These are phyloP conservation scores for Leptodontidium sp. DNA, from an alignment of 2,329 filamentous ascomycete genomes.

Conservation along the genomic window DNA sequence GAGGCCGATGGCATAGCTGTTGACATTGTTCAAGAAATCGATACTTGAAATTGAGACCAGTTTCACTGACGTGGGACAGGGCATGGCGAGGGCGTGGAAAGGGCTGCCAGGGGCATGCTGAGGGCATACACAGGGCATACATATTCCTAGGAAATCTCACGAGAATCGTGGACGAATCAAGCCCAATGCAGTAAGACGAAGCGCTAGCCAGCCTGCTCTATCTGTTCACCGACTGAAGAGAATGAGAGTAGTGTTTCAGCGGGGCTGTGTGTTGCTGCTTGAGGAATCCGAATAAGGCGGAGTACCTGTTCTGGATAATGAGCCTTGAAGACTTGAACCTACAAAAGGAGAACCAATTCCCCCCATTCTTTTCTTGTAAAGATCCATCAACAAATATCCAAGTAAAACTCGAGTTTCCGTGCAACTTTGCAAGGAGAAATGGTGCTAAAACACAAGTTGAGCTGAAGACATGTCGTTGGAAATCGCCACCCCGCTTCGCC, in stretches of 20 bases:
- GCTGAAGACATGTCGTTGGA: not conserved
- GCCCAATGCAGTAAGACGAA: not conserved
- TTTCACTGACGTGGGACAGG: not conserved
- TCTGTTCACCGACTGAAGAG: not conserved
- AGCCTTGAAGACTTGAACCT: not conserved
- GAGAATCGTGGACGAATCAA: constrained; percentile 4
- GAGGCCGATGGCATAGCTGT: not conserved
- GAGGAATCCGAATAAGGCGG: constrained; percentile 1
- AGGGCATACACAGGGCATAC: constrained; percentile 2
- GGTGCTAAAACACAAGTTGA: not conserved
- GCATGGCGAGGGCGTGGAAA: constrained; percentile 13
- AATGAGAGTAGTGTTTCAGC: not conserved
- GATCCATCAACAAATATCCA: not conserved
- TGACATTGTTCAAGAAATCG: not conserved
- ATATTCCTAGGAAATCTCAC: not conserved
- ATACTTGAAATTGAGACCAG: not conserved
- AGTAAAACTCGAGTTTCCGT: not conserved
- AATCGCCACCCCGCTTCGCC: constrained; percentile 2
- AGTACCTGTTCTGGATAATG: not conserved
- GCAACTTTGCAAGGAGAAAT: not conserved
- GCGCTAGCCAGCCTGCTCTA: not conserved
- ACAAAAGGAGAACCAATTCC: not conserved
- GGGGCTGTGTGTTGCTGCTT: not conserved
- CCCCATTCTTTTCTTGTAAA: not conserved
- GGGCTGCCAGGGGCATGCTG: not conserved